Base-by-base conservation (phyloP, 163 green algal species). In the Scenedesmus sp. region DNA sequence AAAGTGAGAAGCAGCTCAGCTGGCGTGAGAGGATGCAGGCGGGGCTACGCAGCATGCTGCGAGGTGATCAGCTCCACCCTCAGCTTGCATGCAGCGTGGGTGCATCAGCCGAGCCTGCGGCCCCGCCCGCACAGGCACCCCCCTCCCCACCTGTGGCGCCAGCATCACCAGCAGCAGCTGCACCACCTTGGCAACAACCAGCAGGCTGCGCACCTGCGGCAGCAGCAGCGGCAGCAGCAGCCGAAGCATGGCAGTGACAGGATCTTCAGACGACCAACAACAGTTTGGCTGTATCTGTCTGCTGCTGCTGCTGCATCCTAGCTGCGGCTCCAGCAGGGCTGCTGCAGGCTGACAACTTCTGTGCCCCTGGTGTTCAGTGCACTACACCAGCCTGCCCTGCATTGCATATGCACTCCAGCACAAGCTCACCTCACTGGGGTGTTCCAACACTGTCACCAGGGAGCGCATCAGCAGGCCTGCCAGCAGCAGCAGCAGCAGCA, bases 151-250 rank as follows among this genome's bases (percentile, higher is more conserved):
- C 90, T 95, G 93, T 7, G 94, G 91, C 40, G 87, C 81, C 89
- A 98, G 90, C 96, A 98, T 97, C 4, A 91, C 94, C 73, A 96
- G 94, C 92, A 98, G 35, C 72, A 81, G 35, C 72, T 81, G 72
- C 72, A 98, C 93, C 37, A 97, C 92, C 91, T 95, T 95, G 80
- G 90, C 53, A 30, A 95, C 92, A 59, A 97, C 91, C 59, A 97
- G 89, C 13, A 96, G 91, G 81, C 88, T 94, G 65, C 88, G 90
- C 49, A 97, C 96, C n/a, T 94, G 79, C n/a, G 6, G 61, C 42
- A 88, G 33, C 35, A 73, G 65, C 42, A 88, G 33, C 35, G 35
- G 65, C 65, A 76, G 65, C 61, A 76, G 61, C 65, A 76, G 65
- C 65, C 22, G 20, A 4, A 35, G 5, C 59, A 72, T 13, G 51